Conservation (phyloP, 2,329 filamentous ascomycete genomes). For the Fusarium albidum region DNA sequence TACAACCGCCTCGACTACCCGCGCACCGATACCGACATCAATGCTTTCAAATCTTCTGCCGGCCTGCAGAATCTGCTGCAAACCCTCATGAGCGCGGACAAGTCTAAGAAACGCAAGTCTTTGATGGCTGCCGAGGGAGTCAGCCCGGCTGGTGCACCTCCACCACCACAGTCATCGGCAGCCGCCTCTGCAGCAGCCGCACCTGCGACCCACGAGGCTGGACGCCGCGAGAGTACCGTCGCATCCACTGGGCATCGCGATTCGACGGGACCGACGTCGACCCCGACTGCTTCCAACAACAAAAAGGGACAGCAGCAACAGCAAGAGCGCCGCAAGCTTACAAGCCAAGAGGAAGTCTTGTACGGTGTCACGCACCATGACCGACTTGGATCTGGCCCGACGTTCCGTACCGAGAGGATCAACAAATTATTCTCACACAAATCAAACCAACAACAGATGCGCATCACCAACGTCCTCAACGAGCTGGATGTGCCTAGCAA, state of each 20-base stretch:
- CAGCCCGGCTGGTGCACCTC: conserved; percentile 53
- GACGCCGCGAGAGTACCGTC: conserved; percentile 63
- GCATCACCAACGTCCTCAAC: conserved; percentile 75
- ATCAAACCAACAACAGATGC: conserved; percentile 76
- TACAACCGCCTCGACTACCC: conserved; percentile 89
- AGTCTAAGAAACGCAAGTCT: conserved; percentile 86
- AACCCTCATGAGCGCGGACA: conserved; percentile 83
- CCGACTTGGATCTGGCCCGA: conserved; percentile 83
- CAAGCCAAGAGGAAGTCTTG: conserved; percentile 75
- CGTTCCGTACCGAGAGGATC: conserved; percentile 86
- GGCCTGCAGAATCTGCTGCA: conserved; percentile 83
- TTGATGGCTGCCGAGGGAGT: conserved; percentile 67
- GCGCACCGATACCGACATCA: conserved; percentile 72
- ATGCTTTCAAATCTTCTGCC: conserved; percentile 80
- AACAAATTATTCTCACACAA: conserved; percentile 82
- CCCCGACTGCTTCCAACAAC: conserved; percentile 49
- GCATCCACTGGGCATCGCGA: conserved; percentile 52
- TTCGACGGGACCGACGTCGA: conserved; percentile 43
- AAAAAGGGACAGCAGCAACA: conserved; percentile 56
- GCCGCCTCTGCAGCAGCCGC: conserved; percentile 30
- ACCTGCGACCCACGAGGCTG: conserved; percentile 47
- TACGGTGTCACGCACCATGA: conserved; percentile 91
- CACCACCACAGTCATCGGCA: conserved; percentile 41
- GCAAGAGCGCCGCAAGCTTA: conserved; percentile 73
- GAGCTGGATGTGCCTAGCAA: conserved; percentile 76